Evolutionary conservation across 345 rosid species (phyloP).

Genomic region (Angophora floribunda): DNA sequence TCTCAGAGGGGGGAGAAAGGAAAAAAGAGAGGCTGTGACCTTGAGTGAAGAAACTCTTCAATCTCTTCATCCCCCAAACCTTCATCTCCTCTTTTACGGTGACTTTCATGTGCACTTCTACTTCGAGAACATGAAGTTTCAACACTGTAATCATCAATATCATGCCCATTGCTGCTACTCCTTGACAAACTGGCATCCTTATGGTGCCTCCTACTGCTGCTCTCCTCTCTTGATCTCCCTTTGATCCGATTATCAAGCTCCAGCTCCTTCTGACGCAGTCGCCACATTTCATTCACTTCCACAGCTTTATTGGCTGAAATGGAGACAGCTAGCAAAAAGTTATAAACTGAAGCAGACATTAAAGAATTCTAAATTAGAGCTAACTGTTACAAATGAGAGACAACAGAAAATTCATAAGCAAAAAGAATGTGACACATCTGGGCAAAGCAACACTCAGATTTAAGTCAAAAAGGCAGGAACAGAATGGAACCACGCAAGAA

Average conservation of each 20-base stretch:
- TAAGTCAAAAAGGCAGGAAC: not conserved
- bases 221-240: conserved; percentile 28
- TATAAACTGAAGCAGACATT: not conserved
- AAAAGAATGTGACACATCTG: not conserved
- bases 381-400: not conserved
- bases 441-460: not conserved
- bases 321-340: not conserved
- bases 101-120: conserved; percentile 7
- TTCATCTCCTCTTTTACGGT: conserved; percentile 24
- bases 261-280: conserved; percentile 56
- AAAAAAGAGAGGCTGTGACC: conserved; percentile 16
- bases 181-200: conserved; percentile 6
- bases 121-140: conserved; percentile 28
- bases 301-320: conserved; percentile 67
- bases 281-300: conserved; percentile 90
- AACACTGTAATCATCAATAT: conserved; percentile 6
- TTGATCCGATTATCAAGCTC: conserved; percentile 42
- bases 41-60: conserved; percentile 70
- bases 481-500: not conserved
- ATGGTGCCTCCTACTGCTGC: conserved; percentile 10
- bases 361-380: not conserved
- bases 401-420: not conserved
- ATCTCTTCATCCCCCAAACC: conserved; percentile 70
- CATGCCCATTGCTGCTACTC: conserved; percentile 17
- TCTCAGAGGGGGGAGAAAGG: not conserved